Base-by-base conservation (phyloP, 2,329 filamentous ascomycete genomes). In the Xylariomycetidae sp. region DNA sequence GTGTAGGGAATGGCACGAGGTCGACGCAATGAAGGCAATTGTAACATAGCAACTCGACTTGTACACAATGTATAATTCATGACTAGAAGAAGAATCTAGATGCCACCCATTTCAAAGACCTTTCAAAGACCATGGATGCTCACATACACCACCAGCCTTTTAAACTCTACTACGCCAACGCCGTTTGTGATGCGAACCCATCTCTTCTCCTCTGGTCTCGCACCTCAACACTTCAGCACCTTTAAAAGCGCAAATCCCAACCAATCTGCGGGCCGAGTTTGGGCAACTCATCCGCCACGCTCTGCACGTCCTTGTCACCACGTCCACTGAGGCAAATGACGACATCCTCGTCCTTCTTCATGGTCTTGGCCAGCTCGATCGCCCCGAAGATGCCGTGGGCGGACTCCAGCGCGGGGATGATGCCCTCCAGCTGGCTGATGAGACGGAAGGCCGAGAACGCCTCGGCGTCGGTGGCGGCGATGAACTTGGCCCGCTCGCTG, bases 241-340 rank as follows among this genome's bases (percentile, higher is more conserved):
- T 25, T 6, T 68, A 78, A 49, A 82, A 82, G 20, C 77, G 67
- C 49, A 82, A 55, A 47, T 82, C 76, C 77, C 77, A 82, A 37
- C 74, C 87, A 61, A 98, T 96, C 68, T 83, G 71, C 6, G 92
- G 92, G 0, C 92, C 90, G 42, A 98, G 61, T 48, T 74, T 84
- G 13, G 90, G 90, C 55, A 98, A 65, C 64, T 94, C 87, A 55
- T 98, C 92, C 1, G 92, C 92, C 32, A 98, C 90, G 53, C 86
- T 94, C 75, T 98, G 89, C 38, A 98, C 92, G 56, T 98, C 92
- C 77, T 98, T 98, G 64, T 98, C 92, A 43, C 92, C 92, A 49
- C 92, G 73, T 7, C 92, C 92, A 55, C 85, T 93, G 23, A 98
- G 61, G 64, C 90, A 96, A 43, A 98, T 89, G 39, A 98, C 90